Percentiles rank a stretch among this genome's conserved stretches.
These are phyloP conservation scores for Backusella tarrabulga DNA, from an alignment of 192 early-diverging fungal genomes.

Conservation along the genomic window DNA sequence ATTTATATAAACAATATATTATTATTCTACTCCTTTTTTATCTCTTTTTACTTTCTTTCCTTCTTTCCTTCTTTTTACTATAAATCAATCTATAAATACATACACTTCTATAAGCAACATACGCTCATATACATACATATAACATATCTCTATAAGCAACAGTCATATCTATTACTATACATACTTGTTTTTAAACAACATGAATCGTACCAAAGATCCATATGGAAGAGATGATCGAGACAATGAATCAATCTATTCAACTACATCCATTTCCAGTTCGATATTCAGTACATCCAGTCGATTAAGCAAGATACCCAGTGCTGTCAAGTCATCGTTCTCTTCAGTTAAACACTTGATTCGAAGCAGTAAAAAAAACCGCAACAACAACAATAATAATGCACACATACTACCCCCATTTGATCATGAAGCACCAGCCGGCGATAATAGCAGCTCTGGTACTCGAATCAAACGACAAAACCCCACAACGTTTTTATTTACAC, in stretches of 20 bases:
- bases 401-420: background rate
- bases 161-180: too few relatives aligned
- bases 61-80: background rate
- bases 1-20: slow-evolving; percentile 5
- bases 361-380: background rate
- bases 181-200: background rate
- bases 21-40: background rate
- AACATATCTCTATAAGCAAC: background rate
- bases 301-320: slow-evolving; percentile 27
- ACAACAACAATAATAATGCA: background rate
- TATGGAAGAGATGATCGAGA: slow-evolving; percentile 9
- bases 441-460: background rate
- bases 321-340: slow-evolving; percentile 25
- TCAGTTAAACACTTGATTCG: slow-evolving; percentile 31
- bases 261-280: slow-evolving; percentile 26
- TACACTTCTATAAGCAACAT: background rate
- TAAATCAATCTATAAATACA: background rate
- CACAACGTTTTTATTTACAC: background rate
- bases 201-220: background rate
- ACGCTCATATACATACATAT: background rate
- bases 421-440: background rate
- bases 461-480: background rate
- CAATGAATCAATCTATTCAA: slow-evolving; percentile 35
- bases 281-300: slow-evolving; percentile 34
- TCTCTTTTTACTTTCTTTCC: background rate